phyloP scores from a whole-genome alignment of 1,139 yeast genomes.

The Lodderomyces jiufengensis region DNA sequence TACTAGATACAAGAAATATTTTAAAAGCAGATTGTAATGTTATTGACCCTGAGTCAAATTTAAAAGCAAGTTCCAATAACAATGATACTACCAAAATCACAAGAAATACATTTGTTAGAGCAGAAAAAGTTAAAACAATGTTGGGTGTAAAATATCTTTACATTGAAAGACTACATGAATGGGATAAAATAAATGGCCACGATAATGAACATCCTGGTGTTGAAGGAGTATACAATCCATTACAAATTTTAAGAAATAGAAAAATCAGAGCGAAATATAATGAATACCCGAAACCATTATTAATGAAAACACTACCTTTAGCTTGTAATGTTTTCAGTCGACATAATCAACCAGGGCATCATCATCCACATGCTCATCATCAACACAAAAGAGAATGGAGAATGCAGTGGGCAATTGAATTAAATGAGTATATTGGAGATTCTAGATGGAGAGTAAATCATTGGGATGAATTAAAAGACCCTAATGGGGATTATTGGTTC shows the following conservation, averaged over 20 bases:
- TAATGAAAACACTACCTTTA: slow-evolving; percentile 38
- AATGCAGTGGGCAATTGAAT: slow-evolving; percentile 63
- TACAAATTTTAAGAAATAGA: slow-evolving; percentile 75
- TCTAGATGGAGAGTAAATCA: slow-evolving; percentile 63
- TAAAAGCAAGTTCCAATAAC: slow-evolving; percentile 10
- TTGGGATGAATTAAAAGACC: slow-evolving; percentile 55
- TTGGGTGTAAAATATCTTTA: slow-evolving; percentile 50
- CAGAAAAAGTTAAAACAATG: slow-evolving; percentile 50
- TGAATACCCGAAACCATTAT: slow-evolving; percentile 35
- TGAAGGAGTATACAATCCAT: slow-evolving; percentile 75
- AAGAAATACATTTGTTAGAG: slow-evolving; percentile 44
- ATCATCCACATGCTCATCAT: slow-evolving; percentile 1
- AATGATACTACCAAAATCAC: slow-evolving; percentile 17
- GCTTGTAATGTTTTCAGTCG: slow-evolving; percentile 56
- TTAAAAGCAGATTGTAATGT: slow-evolving; percentile 43
- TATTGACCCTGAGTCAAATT: slow-evolving; percentile 20
- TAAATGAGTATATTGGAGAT: slow-evolving; percentile 62
- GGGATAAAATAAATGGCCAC: slow-evolving; percentile 15
- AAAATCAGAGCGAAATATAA: slow-evolving; percentile 45
- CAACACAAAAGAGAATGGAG: slow-evolving; percentile 27
- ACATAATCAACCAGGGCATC: slow-evolving; percentile 23
- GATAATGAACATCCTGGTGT: slow-evolving; percentile 38
- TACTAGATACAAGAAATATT: slow-evolving; percentile 41
- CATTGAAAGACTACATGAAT: slow-evolving; percentile 36
- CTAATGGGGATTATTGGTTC: slow-evolving; percentile 60